Base-by-base conservation (phyloP, 768 basidiomycete genomes). In the Tulasnella sp. region DNA sequence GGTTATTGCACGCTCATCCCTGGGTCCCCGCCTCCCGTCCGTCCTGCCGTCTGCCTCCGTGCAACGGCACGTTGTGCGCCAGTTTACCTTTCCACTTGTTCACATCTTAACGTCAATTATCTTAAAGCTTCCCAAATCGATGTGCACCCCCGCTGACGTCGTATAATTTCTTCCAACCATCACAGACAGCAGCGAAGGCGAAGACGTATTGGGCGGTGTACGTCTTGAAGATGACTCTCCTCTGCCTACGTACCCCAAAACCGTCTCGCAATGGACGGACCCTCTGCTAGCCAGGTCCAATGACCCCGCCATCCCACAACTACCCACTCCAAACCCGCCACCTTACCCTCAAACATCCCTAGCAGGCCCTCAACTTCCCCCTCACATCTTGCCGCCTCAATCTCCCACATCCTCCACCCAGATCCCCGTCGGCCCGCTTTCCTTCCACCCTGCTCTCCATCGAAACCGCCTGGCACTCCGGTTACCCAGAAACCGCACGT, bases 401-500 rank as follows among this genome's bases (percentile, higher is more conserved):
- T 69, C n/a, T 39, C 71, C 36, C 58, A 37, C 72, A 17, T 70
- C 37, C 58, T 42, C 49, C 72, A 39, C 39, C 15, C 72, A 54
- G 34, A 68, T 52, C 73, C 73, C 73, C 49, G 34, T 36, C 9
- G 69, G 37, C 29, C 40, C 69, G 45, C 67, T 72, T 31, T 70
- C 69, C 12, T 38, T 38, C 37, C 36, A 38, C n/a, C 69, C 69
- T 15, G 19, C 40, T 31, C 9, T 70, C 37, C 37, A 58, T 72
- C 68, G 71, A 54, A 71, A 36, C 40, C 64, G 72, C 31, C 72
- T 71, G 36, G 70, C 74, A 39, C 64, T 91, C 71, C 93, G 89
- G 89, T 84, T 95, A 22, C 93, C 93, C 31, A 91, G 91, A 81
- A 91, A 94, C 81, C 89, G 91, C 72, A 84, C 85, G 9, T 89